phyloP scores from a whole-genome alignment of 2,329 filamentous ascomycete species.

The Venturia aucupariae region DNA sequence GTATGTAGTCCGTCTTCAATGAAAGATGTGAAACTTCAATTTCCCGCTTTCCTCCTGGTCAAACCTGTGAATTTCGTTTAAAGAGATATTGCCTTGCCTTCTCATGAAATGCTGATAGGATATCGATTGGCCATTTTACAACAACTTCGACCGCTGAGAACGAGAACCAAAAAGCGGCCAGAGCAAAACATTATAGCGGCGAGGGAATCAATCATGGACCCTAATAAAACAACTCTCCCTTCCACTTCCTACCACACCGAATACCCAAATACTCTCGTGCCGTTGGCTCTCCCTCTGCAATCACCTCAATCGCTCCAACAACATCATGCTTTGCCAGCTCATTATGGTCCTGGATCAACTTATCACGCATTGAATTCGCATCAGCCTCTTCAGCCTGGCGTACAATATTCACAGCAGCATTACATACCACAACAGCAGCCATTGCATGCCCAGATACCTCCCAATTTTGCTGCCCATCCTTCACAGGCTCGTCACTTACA shows the following conservation, averaged over 20 bases:
- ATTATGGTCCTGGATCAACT: neutral
- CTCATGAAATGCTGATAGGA: neutral
- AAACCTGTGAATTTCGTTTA: neutral
- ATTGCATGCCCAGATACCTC: neutral
- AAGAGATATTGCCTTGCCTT: neutral
- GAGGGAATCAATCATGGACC: neutral
- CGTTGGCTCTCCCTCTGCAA: neutral
- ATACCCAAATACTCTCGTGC: neutral
- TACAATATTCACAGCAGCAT: slow-evolving; percentile 7
- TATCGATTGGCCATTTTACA: neutral
- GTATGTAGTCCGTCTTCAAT: neutral
- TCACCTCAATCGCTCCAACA: neutral
- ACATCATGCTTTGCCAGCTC: neutral
- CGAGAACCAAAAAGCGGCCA: slow-evolving; percentile 1
- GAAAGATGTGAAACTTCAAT: neutral
- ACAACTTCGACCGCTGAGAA: neutral
- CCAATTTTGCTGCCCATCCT: neutral
- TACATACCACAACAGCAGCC: neutral
- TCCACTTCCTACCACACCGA: neutral
- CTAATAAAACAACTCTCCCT: neutral
- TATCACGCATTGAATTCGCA: neutral
- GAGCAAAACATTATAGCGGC: neutral
- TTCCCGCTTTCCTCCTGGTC: neutral
- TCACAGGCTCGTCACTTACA: neutral
- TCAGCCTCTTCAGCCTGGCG: neutral